Percentiles rank a stretch among this genome's conserved stretches.
Evolutionary conservation across 1,284 basidiomycete genomes (phyloP).

Genomic region (Peniophora sp.): DNA sequence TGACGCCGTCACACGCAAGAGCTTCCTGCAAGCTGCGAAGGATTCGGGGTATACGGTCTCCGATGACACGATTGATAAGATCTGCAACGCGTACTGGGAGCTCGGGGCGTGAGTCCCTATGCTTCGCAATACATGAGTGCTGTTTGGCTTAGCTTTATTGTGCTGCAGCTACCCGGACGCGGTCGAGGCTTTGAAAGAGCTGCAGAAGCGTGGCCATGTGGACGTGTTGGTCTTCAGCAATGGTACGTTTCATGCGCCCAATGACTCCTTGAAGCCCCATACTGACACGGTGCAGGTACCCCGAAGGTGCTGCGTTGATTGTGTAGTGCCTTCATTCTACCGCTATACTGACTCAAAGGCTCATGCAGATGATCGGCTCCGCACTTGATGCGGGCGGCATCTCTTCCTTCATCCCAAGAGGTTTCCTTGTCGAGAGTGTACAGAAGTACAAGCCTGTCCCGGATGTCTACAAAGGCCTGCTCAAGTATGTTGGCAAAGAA

Average conservation of each 20-base stretch:
- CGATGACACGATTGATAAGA: conserved; percentile 7
- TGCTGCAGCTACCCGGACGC: conserved; percentile 18
- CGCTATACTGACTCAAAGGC: background rate
- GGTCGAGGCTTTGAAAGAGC: conserved; percentile 11
- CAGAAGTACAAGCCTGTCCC: conserved; percentile 20
- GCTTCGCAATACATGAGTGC: background rate
- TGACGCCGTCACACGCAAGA: conserved; percentile 19
- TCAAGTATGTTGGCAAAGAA: conserved; percentile 13
- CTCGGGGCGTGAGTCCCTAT: conserved; percentile 15
- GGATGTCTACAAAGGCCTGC: conserved; percentile 19
- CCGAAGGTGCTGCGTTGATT: conserved; percentile 10
- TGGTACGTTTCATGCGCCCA: conserved; percentile 13
- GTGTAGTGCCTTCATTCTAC: too few species aligned
- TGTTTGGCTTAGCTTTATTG: background rate
- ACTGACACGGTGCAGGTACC: conserved; percentile 9
- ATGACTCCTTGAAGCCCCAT: conserved; percentile 1
- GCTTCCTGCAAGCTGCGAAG: conserved; percentile 19
- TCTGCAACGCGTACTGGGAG: conserved; percentile 19
- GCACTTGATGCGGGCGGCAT: conserved; percentile 15
- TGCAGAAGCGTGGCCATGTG: conserved; percentile 11
- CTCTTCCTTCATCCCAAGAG: conserved; percentile 4
- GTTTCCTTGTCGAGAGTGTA: conserved; percentile 16
- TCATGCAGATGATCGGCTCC: conserved; percentile 18
- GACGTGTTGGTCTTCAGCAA: conserved; percentile 22
- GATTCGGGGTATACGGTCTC: conserved; percentile 14